Percentiles rank a stretch among this genome's conserved stretches.
Conservation (phyloP, 257 asterid species). For the Paraleonurus japonicus region DNA sequence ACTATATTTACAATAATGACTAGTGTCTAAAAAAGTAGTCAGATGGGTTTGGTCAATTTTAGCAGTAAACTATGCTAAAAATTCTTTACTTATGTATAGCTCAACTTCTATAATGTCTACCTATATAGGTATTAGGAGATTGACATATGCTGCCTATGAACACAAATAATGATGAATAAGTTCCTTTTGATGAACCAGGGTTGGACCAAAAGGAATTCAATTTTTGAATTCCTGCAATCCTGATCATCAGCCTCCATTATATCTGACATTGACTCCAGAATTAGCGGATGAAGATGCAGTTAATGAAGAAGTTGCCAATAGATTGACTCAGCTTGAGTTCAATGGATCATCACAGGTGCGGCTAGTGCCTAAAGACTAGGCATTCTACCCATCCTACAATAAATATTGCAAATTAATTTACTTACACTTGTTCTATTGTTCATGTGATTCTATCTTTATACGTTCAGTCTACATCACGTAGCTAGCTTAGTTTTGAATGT, state of each 20-base stretch:
- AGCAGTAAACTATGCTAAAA: neutral
- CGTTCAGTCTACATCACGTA: conserved; percentile 10
- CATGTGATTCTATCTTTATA: conserved; percentile 1
- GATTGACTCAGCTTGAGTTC: conserved; percentile 39
- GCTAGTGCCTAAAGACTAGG: conserved; percentile 6
- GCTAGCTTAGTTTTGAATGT: conserved; percentile 11
- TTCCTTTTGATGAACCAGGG: conserved; percentile 51
- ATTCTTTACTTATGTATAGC: neutral
- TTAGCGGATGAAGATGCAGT: conserved; percentile 46
- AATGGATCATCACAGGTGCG: conserved; percentile 63
- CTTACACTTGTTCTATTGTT: conserved; percentile 1
- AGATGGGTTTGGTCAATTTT: conserved; percentile 6
- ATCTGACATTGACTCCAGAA: conserved; percentile 59
- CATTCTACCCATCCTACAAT: conserved; percentile 1
- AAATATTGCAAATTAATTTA: neutral
- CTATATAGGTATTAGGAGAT: conserved; percentile 1
- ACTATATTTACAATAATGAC: neutral
- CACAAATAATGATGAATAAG: conserved; percentile 23
- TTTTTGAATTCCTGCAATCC: conserved; percentile 84
- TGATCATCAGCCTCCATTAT: conserved; percentile 84
- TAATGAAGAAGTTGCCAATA: conserved; percentile 36
- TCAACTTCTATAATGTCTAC: neutral
- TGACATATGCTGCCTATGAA: conserved; percentile 17
- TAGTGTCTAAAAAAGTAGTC: neutral
- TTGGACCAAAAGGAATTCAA: conserved; percentile 70